Conservation (phyloP, 768 basidiomycete genomes). For the Cystofilobasidium ferigula region DNA sequence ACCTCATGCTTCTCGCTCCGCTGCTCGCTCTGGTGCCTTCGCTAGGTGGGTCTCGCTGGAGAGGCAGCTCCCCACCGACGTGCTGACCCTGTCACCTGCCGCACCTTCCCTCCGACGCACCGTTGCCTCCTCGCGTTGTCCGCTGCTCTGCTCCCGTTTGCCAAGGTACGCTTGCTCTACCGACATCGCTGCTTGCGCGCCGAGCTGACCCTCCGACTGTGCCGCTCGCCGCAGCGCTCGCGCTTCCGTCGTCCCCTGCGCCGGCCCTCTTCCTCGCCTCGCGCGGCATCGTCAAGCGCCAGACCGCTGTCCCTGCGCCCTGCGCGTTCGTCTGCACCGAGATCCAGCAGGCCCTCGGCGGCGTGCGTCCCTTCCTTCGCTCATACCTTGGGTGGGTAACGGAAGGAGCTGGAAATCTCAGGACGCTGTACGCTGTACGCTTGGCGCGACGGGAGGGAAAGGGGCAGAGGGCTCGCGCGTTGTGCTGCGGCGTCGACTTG, state of each 20-base stretch:
- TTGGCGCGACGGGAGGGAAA: too few species aligned
- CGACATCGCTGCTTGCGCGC: too few species aligned
- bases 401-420: too few species aligned
- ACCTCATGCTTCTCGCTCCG: constrained; percentile 9
- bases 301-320: neutral
- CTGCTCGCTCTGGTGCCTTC: neutral
- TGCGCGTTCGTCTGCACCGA: constrained; percentile 12
- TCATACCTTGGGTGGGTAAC: neutral
- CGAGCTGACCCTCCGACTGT: too few species aligned
- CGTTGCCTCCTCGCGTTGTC: too few species aligned
- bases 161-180: too few species aligned
- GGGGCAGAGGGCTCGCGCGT: too few species aligned
- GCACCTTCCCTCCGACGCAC: neutral
- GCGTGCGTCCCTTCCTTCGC: neutral
- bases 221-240: constrained; percentile 12
- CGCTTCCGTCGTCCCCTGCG: constrained; percentile 1
- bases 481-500: too few species aligned
- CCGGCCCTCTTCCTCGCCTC: neutral
- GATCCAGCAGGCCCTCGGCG: constrained; percentile 2
- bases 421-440: too few species aligned
- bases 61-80: neutral
- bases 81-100: neutral
- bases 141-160: too few species aligned
- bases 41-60: neutral
- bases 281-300: constrained; percentile 6